A percentile compares a stretch with the other conserved stretches of the same genome.
Conservation (phyloP, 2,329 filamentous ascomycete species). For the Fusarium setosum region DNA sequence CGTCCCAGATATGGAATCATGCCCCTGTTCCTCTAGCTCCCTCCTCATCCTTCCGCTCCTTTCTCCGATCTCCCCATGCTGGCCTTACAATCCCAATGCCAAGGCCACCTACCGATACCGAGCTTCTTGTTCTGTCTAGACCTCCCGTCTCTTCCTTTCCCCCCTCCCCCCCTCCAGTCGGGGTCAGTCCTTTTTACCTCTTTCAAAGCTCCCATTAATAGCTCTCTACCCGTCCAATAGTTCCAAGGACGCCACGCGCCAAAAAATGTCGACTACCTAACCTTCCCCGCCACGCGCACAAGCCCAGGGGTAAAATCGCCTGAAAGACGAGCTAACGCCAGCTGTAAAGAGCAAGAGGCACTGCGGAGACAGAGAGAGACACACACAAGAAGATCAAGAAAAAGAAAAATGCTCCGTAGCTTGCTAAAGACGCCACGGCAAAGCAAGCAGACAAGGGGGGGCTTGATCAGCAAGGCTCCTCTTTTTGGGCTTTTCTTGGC, state of each 20-base stretch:
- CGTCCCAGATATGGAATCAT: neutral
- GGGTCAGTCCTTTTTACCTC: neutral
- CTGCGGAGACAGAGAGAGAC: too few relatives aligned
- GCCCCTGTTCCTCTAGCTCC: neutral
- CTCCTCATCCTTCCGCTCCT: neutral
- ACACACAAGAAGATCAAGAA: neutral
- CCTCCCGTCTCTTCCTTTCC: neutral
- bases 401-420: neutral
- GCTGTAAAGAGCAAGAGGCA: neutral
- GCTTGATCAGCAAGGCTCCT: too few relatives aligned
- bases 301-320: conserved; percentile 2
- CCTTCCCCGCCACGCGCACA: neutral
- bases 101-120: too few relatives aligned
- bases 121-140: conserved; percentile 19
- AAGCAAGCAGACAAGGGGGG: too few relatives aligned
- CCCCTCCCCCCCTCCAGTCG: neutral
- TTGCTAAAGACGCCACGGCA: neutral
- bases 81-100: too few relatives aligned
- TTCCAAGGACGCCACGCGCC: conserved; percentile 18
- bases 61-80: neutral
- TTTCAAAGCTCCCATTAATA: neutral
- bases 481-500: neutral
- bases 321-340: conserved; percentile 3
- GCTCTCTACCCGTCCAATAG: conserved; percentile 14
- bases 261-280: neutral